phyloP scores from a whole-genome alignment of 1,139 yeast species.

The Suhomyces terraborum region DNA sequence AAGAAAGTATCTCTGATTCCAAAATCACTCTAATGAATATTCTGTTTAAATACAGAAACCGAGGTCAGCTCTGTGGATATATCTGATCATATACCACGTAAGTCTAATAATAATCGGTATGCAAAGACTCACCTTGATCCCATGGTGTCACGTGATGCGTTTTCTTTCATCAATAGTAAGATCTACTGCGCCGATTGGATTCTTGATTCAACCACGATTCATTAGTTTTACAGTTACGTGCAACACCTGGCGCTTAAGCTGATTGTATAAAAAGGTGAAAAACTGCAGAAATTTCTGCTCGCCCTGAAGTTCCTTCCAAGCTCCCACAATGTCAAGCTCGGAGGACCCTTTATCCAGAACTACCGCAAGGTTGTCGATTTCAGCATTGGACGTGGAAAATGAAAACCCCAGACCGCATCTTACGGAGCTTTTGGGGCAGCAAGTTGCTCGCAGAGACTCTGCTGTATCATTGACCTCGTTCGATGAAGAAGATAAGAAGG shows the following conservation, averaged over 20 bases:
- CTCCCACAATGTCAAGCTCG: neutral
- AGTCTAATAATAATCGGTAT: no score
- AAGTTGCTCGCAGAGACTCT: slow-evolving; percentile 24
- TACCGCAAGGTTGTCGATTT: slow-evolving; percentile 34
- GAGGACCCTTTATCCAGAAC: slow-evolving; percentile 27
- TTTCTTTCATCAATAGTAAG: no score
- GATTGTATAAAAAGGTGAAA: neutral
- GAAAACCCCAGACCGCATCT: slow-evolving; percentile 24
- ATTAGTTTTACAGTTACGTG: no score
- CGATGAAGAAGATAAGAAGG: slow-evolving; percentile 17
- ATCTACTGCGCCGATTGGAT: no score
- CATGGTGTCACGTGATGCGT: neutral
- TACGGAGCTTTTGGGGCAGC: slow-evolving; percentile 18
- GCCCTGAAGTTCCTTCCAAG: neutral
- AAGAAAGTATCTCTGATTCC: no score
- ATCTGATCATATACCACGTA: neutral
- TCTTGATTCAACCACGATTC: no score
- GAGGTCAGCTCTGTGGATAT: no score
- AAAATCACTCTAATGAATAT: no score
- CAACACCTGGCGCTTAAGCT: no score
- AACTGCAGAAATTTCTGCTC: neutral
- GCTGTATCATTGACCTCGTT: slow-evolving; percentile 30
- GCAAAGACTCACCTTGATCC: no score
- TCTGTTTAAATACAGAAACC: no score
- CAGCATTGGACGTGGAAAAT: slow-evolving; percentile 24